phyloP scores from a whole-genome alignment of 345 rosid genomes.

The Eucalyptus shirleyi region DNA sequence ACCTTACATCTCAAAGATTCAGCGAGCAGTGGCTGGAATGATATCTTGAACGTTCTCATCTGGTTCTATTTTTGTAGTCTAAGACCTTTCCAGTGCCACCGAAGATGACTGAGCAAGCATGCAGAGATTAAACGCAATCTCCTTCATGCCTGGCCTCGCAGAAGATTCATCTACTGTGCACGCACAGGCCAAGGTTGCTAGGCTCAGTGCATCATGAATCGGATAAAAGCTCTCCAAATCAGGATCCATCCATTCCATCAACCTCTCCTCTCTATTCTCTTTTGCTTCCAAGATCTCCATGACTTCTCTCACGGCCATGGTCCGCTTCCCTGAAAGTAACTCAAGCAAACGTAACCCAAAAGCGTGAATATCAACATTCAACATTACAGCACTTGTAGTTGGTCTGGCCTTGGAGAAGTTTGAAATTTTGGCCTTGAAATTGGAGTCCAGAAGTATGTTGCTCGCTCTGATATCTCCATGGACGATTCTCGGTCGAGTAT shows the following conservation, averaged over 20 bases:
- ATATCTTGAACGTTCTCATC: conserved; percentile 17
- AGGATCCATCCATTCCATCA: conserved; percentile 44
- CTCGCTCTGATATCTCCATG: conserved; percentile 37
- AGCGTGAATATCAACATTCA: conserved; percentile 40
- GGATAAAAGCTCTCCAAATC: conserved; percentile 30
- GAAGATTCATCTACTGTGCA: conserved; percentile 34
- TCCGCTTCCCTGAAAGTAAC: conserved; percentile 45
- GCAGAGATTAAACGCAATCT: conserved; percentile 45
- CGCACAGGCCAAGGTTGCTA: conserved; percentile 30
- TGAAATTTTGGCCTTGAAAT: conserved; percentile 42
- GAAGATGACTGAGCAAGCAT: conserved; percentile 20
- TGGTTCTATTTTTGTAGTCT: conserved; percentile 20
- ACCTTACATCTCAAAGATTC: neutral
- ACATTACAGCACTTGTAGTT: conserved; percentile 9
- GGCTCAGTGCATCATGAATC: conserved; percentile 28
- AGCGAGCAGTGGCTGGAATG: conserved; percentile 26
- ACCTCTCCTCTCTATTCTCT: conserved; percentile 24
- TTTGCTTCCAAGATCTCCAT: conserved; percentile 15
- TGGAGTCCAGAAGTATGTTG: conserved; percentile 41
- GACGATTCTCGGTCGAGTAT: conserved; percentile 33
- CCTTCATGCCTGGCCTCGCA: conserved; percentile 48
- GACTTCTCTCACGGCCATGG: conserved; percentile 27
- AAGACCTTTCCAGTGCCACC: conserved; percentile 17
- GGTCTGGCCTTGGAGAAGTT: conserved; percentile 43
- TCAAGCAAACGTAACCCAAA: conserved; percentile 41